Evolutionary conservation across 768 basidiomycete species (phyloP).

Genomic region (Mycena venus): DNA sequence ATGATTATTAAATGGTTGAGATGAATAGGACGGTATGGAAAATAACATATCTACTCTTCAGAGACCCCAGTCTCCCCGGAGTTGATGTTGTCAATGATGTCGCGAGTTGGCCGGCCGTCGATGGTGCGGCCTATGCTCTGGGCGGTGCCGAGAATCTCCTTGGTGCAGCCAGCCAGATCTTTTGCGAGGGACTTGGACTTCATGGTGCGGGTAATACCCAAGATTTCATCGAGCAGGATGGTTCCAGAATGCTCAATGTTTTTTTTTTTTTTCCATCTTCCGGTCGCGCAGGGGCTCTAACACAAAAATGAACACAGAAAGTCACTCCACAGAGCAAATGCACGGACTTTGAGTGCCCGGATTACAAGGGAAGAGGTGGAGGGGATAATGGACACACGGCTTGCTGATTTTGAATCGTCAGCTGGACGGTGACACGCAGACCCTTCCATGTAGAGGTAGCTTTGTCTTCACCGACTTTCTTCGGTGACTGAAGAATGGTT

Average conservation of each 20-base stretch:
- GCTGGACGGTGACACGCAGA: slow-evolving; percentile 98
- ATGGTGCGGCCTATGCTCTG: slow-evolving; percentile 98
- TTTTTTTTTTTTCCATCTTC: slow-evolving; percentile 99
- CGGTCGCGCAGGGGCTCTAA: slow-evolving; percentile 98
- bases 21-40: slow-evolving; percentile 41
- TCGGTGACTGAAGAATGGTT: slow-evolving; percentile 82
- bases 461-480: slow-evolving; percentile 99
- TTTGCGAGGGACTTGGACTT: slow-evolving; percentile 94
- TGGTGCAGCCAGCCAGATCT: slow-evolving; percentile 87
- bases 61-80: slow-evolving; percentile 89
- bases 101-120: slow-evolving; percentile 93
- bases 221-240: slow-evolving; percentile 92
- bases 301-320: slow-evolving; percentile 12
- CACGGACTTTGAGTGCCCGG: slow-evolving; percentile 92
- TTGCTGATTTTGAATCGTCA: slow-evolving; percentile 99
- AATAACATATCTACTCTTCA: slow-evolving; percentile 73
- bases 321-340: not conserved
- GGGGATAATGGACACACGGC: slow-evolving; percentile 97
- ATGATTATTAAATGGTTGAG: slow-evolving; percentile 24
- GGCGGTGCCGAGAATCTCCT: slow-evolving; percentile 98
- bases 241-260: slow-evolving; percentile 99
- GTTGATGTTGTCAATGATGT: slow-evolving; percentile 90
- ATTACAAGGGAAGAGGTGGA: slow-evolving; percentile 98
- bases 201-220: slow-evolving; percentile 97
- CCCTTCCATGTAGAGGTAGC: slow-evolving; percentile 99